A percentile compares a stretch with the other conserved stretches of the same genome.
Conservation (phyloP, 2,329 filamentous ascomycete genomes). For the Pseudogymnoascus sp. region DNA sequence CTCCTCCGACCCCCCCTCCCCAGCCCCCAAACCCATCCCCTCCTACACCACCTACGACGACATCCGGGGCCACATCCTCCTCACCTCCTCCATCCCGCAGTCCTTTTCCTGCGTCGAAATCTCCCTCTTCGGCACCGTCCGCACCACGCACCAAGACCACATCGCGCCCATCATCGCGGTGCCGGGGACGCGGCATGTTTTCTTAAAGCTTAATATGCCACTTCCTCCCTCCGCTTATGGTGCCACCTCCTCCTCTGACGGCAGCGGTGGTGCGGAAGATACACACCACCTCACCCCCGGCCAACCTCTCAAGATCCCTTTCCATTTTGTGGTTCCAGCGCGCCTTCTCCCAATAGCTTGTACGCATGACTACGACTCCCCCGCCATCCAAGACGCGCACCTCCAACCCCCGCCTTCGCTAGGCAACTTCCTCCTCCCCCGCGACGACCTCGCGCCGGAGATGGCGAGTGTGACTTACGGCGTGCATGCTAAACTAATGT, state of each 20-base stretch:
- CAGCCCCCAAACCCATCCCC: background rate
- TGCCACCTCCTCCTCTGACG: slow-evolving; percentile 17
- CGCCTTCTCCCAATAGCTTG: slow-evolving; percentile 25
- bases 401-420: slow-evolving; percentile 25
- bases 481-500: slow-evolving; percentile 23
- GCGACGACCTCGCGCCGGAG: slow-evolving; percentile 25
- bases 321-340: slow-evolving; percentile 27
- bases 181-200: slow-evolving; percentile 19
- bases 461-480: slow-evolving; percentile 25
- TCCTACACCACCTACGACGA: background rate
- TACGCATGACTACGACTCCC: slow-evolving; percentile 14
- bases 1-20: background rate
- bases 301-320: slow-evolving; percentile 24
- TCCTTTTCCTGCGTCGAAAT: background rate
- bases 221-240: slow-evolving; percentile 17
- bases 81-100: background rate
- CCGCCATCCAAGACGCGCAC: slow-evolving; percentile 24
- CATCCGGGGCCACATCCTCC: background rate
- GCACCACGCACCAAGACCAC: background rate
- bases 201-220: slow-evolving; percentile 28
- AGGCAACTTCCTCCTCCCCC: slow-evolving; percentile 13
- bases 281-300: slow-evolving; percentile 14
- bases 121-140: background rate
- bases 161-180: background rate
- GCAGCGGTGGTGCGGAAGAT: slow-evolving; percentile 9